Percentiles rank a stretch among this genome's conserved stretches.
These are phyloP conservation scores for Cylindrotheca closterium DNA, from an alignment of 108 stramenopile species.

Conservation along the genomic window DNA sequence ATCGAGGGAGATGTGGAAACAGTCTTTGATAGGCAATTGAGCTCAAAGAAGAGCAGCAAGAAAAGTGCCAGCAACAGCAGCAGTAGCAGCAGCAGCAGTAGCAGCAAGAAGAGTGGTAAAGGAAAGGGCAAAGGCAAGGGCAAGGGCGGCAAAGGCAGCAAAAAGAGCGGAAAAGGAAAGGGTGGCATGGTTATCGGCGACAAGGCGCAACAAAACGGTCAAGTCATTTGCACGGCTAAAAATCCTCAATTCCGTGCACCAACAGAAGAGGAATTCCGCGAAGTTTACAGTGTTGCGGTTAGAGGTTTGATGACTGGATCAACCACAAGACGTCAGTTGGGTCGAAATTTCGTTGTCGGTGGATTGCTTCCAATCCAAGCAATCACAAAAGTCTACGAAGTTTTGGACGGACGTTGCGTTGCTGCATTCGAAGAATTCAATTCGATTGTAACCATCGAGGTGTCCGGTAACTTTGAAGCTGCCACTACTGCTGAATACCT, in stretches of 20 bases:
- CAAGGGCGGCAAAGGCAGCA: not conserved
- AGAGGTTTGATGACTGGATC: conserved; percentile 6
- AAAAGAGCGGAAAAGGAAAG: not conserved
- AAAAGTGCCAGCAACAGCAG: not conserved
- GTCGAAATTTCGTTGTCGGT: not conserved
- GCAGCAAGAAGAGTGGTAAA: conserved; percentile 1
- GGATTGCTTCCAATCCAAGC: conserved; percentile 24
- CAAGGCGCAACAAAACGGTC: too few species aligned
- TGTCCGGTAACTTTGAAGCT: conserved; percentile 16
- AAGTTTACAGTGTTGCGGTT: conserved; percentile 13
- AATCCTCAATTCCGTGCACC: conserved; percentile 28
- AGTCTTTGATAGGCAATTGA: too few species aligned
- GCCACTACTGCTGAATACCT: conserved; percentile 21
- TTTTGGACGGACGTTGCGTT: conserved; percentile 10
- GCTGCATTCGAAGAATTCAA: conserved; percentile 16
- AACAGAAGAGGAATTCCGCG: conserved; percentile 34
- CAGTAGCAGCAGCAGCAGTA: too few species aligned
- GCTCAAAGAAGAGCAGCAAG: conserved; percentile 13
- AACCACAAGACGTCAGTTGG: conserved; percentile 1
- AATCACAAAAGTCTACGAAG: conserved; percentile 25
- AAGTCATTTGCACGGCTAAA: conserved; percentile 16
- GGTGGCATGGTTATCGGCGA: conserved; percentile 6
- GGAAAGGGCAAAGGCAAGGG: conserved; percentile 14
- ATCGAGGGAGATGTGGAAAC: too few species aligned
- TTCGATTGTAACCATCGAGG: conserved; percentile 21